Evolutionary conservation across 2,329 filamentous ascomycete genomes (phyloP).

Genomic region (Raffaelea arxii): DNA sequence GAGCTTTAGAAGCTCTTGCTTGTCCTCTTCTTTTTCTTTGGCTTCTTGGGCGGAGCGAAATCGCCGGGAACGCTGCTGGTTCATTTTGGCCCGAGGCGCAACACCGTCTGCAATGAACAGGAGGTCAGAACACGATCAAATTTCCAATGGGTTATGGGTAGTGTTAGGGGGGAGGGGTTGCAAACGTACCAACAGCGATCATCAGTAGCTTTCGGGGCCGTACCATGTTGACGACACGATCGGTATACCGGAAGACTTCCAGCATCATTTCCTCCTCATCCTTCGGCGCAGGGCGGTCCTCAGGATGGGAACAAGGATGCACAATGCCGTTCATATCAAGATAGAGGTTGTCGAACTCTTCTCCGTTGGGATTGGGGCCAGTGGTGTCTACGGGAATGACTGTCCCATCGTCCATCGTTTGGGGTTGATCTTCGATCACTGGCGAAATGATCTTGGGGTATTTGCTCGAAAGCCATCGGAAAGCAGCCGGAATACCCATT

Average conservation of each 20-base stretch:
- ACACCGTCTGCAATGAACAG: conserved; percentile 63
- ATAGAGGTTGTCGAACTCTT: conserved; percentile 96
- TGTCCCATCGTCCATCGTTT: conserved; percentile 70
- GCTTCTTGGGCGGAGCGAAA: conserved; percentile 94
- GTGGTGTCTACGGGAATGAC: conserved; percentile 78
- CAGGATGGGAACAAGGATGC: conserved; percentile 95
- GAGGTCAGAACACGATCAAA: not conserved
- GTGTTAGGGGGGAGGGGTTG: conserved; percentile 1
- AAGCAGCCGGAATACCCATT: conserved; percentile 93
- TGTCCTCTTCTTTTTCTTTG: conserved; percentile 85
- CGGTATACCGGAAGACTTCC: conserved; percentile 97
- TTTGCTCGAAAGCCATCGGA: conserved; percentile 92
- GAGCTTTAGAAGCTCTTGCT: conserved; percentile 76
- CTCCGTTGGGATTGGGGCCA: conserved; percentile 84
- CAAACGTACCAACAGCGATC: conserved; percentile 78
- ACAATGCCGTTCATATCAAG: conserved; percentile 99
- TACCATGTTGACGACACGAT: conserved; percentile 97
- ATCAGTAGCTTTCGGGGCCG: conserved; percentile 90
- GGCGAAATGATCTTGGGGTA: conserved; percentile 95
- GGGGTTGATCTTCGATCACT: conserved; percentile 77
- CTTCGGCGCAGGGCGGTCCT: conserved; percentile 80
- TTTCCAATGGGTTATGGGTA: no score
- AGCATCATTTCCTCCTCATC: conserved; percentile 99
- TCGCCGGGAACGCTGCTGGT: conserved; percentile 91
- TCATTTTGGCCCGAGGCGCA: conserved; percentile 97